These are phyloP conservation scores for Excoecaria agallocha DNA, from an alignment of 345 rosid species.

Conservation along the genomic window DNA sequence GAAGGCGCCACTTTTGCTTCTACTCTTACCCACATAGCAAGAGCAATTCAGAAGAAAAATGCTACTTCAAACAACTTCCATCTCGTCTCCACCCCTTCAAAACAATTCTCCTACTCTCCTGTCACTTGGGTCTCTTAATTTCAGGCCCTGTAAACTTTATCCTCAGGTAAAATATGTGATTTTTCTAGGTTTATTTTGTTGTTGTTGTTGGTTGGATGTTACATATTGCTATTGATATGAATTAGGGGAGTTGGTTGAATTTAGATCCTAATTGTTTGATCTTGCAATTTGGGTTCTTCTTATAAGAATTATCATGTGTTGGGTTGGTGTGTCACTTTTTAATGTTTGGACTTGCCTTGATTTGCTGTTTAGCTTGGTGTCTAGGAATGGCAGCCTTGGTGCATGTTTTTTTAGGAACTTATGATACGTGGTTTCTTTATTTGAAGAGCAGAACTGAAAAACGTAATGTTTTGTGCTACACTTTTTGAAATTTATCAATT, in stretches of 20 bases:
- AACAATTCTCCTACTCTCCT: slow-evolving; percentile 22
- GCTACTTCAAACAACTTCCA: slow-evolving; percentile 51
- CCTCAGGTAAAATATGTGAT: slow-evolving; percentile 37
- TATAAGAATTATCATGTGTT: background rate
- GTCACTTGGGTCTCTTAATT: slow-evolving; percentile 30
- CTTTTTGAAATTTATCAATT: background rate
- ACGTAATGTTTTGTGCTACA: background rate
- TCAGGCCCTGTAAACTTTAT: slow-evolving; percentile 28
- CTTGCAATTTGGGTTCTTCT: background rate
- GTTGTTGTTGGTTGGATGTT: background rate
- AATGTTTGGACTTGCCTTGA: background rate
- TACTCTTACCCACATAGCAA: background rate
- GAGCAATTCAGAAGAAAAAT: slow-evolving; percentile 26
- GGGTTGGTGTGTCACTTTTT: background rate
- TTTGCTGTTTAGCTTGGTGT: background rate
- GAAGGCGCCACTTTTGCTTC: background rate
- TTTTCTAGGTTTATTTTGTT: background rate
- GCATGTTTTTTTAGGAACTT: background rate
- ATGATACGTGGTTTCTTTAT: background rate
- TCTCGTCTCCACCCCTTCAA: slow-evolving; percentile 36
- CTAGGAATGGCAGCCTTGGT: background rate
- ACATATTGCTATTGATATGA: background rate
- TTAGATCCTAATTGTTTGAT: background rate
- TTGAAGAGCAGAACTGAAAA: background rate
- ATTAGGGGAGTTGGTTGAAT: background rate